Evolutionary conservation across 179 eudicot genomes (phyloP).

Genomic region (Heliamphora pulchella): DNA sequence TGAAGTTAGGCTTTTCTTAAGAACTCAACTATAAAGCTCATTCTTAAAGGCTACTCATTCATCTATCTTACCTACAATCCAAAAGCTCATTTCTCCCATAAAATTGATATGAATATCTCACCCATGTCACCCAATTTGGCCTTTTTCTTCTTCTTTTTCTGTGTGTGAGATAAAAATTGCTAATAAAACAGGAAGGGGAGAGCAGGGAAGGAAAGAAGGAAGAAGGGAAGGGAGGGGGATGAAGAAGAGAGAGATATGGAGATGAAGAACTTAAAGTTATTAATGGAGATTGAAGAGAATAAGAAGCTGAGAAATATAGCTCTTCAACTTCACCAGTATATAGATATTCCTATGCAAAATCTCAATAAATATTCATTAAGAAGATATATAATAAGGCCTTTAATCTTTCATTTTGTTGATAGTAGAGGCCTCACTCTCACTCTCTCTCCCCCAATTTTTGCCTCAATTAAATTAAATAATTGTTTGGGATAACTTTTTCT

Average conservation of each 20-base stretch:
- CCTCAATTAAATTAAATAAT: too few relatives aligned
- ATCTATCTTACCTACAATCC: too few relatives aligned
- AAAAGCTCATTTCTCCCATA: too few relatives aligned
- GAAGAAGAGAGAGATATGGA: conserved; percentile 21
- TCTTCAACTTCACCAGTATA: conserved; percentile 26
- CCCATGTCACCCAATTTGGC: too few relatives aligned
- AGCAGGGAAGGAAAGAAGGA: background rate
- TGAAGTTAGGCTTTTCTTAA: too few relatives aligned
- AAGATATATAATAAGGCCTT: background rate
- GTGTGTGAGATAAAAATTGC: background rate
- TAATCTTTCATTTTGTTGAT: background rate
- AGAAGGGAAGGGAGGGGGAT: conserved; percentile 9
- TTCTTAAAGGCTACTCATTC: too few relatives aligned
- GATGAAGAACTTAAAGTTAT: conserved; percentile 43
- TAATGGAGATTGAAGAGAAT: conserved; percentile 39
- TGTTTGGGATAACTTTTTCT: too few relatives aligned
- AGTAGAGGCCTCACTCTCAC: background rate
- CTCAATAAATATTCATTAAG: background rate
- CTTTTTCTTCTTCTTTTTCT: background rate
- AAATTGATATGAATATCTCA: too few relatives aligned
- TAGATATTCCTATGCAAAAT: background rate
- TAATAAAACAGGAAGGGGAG: conserved; percentile 22
- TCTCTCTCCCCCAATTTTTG: background rate
- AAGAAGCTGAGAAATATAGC: conserved; percentile 38
- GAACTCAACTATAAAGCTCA: too few relatives aligned